Base-by-base conservation (phyloP, 2,329 filamentous ascomycete genomes). In the Colletotrichum orchidophilum region DNA sequence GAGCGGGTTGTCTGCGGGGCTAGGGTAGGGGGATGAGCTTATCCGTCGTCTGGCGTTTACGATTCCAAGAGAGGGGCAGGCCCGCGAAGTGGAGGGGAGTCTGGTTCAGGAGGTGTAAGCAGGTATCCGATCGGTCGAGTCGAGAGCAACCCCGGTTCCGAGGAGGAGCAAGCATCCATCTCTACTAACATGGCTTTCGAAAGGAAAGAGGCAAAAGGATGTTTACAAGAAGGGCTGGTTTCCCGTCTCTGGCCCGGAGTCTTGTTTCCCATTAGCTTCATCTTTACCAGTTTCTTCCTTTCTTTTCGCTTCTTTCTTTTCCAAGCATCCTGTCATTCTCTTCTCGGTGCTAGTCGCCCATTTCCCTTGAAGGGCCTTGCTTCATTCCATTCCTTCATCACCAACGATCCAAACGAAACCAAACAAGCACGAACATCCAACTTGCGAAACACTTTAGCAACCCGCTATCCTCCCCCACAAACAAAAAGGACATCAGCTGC, bases 331-430 rank as follows among this genome's bases (percentile, higher is more conserved):
- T 55, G 64, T 72, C 70, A 52, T 72, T 72, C 60, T 70, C 70
- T 72, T 72, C 60, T 53, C 31, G 70, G 70, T 72, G 70, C 70
- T 70, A 72, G 70, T 72, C 66, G 60, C 69, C 69, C 65, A 26
- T 46, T n/a, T 27, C 68, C 69, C 65, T 71, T 52, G 65, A 71
- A 63, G 69, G 69, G 64, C 58, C 58, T 71, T 69, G 64, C 64
- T 71, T 71, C 64, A 63, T 35, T 62, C 46, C 60, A 64, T 62
- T 70, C 60, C 60, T 66, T 70, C 58, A 68, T 29, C 33, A 49
- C 59, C 52, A 62, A 52, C 59, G 29, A 52, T 13, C 26, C 31
- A 11, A 67, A 57, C 63, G 33, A 68, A 49, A 58, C 52, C 52
- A 21, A n/a, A n/a, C 39, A 21, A n/a, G 9, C 39, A 46, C 50